Base-by-base conservation (phyloP, 2,329 filamentous ascomycete genomes). In the Mycocentrospora acerina region DNA sequence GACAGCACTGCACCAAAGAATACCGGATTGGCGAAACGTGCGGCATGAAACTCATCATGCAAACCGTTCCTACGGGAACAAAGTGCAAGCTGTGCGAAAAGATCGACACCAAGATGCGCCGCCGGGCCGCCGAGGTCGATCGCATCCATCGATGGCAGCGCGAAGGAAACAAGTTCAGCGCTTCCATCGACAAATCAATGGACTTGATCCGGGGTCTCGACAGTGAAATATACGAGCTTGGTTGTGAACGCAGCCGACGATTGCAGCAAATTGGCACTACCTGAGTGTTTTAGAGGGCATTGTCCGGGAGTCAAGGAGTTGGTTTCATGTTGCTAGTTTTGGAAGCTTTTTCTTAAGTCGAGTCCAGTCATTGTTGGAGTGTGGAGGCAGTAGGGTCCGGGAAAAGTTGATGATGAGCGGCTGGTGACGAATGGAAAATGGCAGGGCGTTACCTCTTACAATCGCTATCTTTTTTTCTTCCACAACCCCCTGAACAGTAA, bases 11-110 rank as follows among this genome's bases (percentile, higher is more conserved):
- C 78, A 85, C 86, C 69, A 90, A 89, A 71, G 91, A 96, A 69
- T 94, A 95, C 73, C 87, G 91, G 52, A 95, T 88, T 53, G 91
- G 91, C 60, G 91, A 97, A 76, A 96, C 91, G 25, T 97, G 91
- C 71, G 91, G 91, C 46, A 85, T 95, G 73, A 95, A 89, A 72
- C 80, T 95, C 50, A 84, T 95, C 62, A 90, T 86, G 74, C 74
- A 81, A 55, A 90, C 88, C 17, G 76, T 81, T 49, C 74, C 75
- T 42, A 76, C 85, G 37, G 56, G 67, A 29, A 79, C 80, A 38
- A 80, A 81, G 57, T 97, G 91, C 76, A 88, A 86, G 65, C 77
- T 90, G 48, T 97, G 91, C 73, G 84, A 89, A 60, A 90, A 93
- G 71, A 89, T 90, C 54, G 85, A 90, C 62, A 90, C 86, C 70